Evolutionary conservation across 2,329 filamentous ascomycete genomes (phyloP), one percentile per base, ranked within the genome.

Genomic region (Neofusicoccum parvum): DNA sequence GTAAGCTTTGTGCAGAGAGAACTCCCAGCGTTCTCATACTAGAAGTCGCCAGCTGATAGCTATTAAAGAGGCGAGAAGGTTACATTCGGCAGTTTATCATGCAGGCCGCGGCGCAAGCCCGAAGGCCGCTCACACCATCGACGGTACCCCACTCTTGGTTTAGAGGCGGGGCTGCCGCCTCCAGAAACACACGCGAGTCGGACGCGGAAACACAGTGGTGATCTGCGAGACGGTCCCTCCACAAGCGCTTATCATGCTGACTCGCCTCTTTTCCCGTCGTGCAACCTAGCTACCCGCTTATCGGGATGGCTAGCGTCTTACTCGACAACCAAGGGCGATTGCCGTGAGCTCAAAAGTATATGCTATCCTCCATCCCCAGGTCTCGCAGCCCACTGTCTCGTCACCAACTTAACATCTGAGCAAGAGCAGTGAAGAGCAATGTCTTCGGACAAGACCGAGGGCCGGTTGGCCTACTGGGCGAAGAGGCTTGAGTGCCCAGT

Each of bases 401-500:
- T 14, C n/a, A 15, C 17, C 41, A 1, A 34, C 9, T 20, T 3
- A 12, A 5, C 7, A 11, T 36, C 37, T 11, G 10, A 39, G 37
- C 10, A 23, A 46, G n/a, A 64, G 10, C 27, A 5, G 17, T 23
- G 27, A 54, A 34, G 50, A 20, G 48, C 48, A 23, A 64, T 64
- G 62, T 32, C n/a, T 45, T 54, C 50, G n/a, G n/a, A 37, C 1
- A 54, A 39, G 14, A 34, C 32, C n/a, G 56, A 56, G n/a, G 41
- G 43, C 41, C 62, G 62, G 15, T 15, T 64, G 32, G 62, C 34
- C n/a, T 64, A 64, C 23, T 64, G 62, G 62, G 62, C 62, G 11
- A 64, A 56, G 49, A 56, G 63, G n/a, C 53, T 65, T 5, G 63
- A 65, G 20, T 65, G 63, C 45, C 63, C 63, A 5, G 53, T 65